Conservation (phyloP, 1,139 yeast genomes). For the Zhuliangozyma blackwelliae region DNA sequence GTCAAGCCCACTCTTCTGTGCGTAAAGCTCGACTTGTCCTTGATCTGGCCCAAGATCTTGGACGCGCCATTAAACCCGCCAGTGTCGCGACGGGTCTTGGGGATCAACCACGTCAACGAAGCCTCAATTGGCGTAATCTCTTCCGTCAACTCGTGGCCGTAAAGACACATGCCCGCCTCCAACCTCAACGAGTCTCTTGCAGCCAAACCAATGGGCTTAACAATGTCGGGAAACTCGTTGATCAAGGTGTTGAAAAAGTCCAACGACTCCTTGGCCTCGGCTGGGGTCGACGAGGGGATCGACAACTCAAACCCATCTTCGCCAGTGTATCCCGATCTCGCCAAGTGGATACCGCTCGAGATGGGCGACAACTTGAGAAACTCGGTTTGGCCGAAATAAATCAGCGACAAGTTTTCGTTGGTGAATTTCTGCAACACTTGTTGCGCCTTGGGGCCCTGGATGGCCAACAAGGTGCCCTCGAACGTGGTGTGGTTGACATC, state of each 20-base stretch:
- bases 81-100: conserved; percentile 65
- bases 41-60: conserved; percentile 65
- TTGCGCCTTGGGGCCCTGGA: conserved; percentile 88
- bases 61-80: conserved; percentile 75
- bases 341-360: conserved; percentile 54
- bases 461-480: conserved; percentile 76
- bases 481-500: conserved; percentile 57
- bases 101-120: conserved; percentile 82
- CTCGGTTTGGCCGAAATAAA: conserved; percentile 74
- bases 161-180: conserved; percentile 98
- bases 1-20: conserved; percentile 71
- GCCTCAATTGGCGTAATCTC: conserved; percentile 86
- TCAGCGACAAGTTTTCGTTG: conserved; percentile 48
- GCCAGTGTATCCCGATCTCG: conserved; percentile 97
- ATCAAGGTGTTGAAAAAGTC: conserved; percentile 63
- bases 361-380: conserved; percentile 48
- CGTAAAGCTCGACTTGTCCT: conserved; percentile 53
- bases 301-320: conserved; percentile 97
- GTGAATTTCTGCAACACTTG: conserved; percentile 63
- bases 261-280: conserved; percentile 42
- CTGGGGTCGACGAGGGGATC: conserved; percentile 52
- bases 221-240: conserved; percentile 49
- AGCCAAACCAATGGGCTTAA: conserved; percentile 88
- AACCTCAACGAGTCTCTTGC: conserved; percentile 93
- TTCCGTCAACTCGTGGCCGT: conserved; percentile 87